Percentiles rank a stretch among this genome's conserved stretches.
Conservation (phyloP, 257 asterid species). For the Knoxia roxburghii region DNA sequence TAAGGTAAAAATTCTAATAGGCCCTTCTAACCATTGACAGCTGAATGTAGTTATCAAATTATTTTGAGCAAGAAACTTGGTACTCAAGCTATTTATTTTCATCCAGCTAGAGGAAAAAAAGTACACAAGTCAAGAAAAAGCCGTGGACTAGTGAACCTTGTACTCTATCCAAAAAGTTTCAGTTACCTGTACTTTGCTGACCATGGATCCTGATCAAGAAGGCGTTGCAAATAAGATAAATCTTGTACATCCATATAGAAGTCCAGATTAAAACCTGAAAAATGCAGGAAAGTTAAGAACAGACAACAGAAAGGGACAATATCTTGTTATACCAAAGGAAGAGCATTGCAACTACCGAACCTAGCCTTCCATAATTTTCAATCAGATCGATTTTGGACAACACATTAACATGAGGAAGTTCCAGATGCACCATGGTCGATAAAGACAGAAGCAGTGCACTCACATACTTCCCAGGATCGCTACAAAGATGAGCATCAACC, state of each 20-base stretch:
- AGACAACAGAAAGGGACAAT: conserved; percentile 7
- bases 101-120: neutral
- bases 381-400: conserved; percentile 94
- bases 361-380: conserved; percentile 86
- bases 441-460: conserved; percentile 87
- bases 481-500: conserved; percentile 94
- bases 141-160: too few species aligned
- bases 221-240: conserved; percentile 73
- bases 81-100: neutral
- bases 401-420: conserved; percentile 94
- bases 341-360: conserved; percentile 29
- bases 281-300: conserved; percentile 15
- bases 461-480: conserved; percentile 94
- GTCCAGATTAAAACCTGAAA: conserved; percentile 91
- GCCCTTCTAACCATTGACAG: neutral
- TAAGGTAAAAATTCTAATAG: neutral
- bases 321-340: conserved; percentile 1
- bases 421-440: conserved; percentile 94
- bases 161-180: conserved; percentile 2
- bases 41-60: neutral
- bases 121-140: neutral
- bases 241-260: conserved; percentile 95
- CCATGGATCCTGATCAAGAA: conserved; percentile 86
- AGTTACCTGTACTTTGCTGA: conserved; percentile 71
- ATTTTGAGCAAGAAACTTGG: neutral